Conservation (phyloP, 495 filamentous ascomycete species). For the Evansstolkia leycettana region DNA sequence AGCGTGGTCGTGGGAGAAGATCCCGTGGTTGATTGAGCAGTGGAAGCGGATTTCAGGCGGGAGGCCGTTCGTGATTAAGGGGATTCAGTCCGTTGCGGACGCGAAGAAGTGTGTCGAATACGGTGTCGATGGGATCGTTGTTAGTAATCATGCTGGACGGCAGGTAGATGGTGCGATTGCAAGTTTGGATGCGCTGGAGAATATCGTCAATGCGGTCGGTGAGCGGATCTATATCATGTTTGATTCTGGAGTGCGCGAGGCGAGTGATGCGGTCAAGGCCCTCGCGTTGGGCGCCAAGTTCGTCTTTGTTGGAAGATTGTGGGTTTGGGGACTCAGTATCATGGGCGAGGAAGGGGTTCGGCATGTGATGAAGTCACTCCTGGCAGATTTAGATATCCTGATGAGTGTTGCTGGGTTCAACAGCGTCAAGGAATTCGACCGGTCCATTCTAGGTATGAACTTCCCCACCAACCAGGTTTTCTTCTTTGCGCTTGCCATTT, state of each 20-base stretch:
- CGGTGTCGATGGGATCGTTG: slow-evolving; percentile 44
- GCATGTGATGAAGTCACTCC: slow-evolving; percentile 51
- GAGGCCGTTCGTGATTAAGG: slow-evolving; percentile 44
- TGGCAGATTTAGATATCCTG: slow-evolving; percentile 56
- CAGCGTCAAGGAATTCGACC: slow-evolving; percentile 38
- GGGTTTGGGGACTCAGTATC: slow-evolving; percentile 49
- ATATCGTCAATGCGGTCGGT: slow-evolving; percentile 41
- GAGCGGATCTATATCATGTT: slow-evolving; percentile 45
- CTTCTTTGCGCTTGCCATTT: too few species aligned
- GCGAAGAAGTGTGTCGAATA: slow-evolving; percentile 40
- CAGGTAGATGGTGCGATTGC: slow-evolving; percentile 52
- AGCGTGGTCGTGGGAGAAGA: slow-evolving; percentile 46
- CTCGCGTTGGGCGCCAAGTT: slow-evolving; percentile 52
- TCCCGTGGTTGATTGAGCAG: slow-evolving; percentile 39
- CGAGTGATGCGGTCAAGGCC: slow-evolving; percentile 48
- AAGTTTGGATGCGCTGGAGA: slow-evolving; percentile 48
- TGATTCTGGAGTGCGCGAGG: slow-evolving; percentile 47
- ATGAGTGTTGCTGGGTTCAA: slow-evolving; percentile 54
- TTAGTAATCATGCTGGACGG: slow-evolving; percentile 49
- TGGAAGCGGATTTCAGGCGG: slow-evolving; percentile 42
- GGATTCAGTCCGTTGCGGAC: slow-evolving; percentile 42
- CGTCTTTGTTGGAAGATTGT: slow-evolving; percentile 49
- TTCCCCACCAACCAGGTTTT: neutral
- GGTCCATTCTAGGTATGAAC: slow-evolving; percentile 22
- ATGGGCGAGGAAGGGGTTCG: slow-evolving; percentile 48